Base-by-base conservation (phyloP, 2,329 filamentous ascomycete genomes). In the Hypoxylon sp. region DNA sequence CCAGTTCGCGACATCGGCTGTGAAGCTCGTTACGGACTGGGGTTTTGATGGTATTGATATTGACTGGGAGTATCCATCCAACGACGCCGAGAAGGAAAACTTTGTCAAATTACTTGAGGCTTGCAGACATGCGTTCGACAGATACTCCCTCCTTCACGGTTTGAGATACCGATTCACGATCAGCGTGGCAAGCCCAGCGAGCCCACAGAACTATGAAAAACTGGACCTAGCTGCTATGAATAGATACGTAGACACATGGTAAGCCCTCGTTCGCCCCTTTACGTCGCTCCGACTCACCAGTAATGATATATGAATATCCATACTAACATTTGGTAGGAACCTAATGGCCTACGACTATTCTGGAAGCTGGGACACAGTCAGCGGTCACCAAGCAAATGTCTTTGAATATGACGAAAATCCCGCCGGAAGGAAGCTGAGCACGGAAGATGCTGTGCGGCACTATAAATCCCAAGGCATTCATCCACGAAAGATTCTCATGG, bases 281-380 rank as follows among this genome's bases (percentile, higher is more conserved):
- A 19, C 6, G 19, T 17, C 22, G 3, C 24, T 26, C 17, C 4
- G 6, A 10, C 1, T 1, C 44, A 29, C 9, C 22, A 19, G 11
- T 5, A 14, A 10, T 46, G 17, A 1, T 2, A 13, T 35, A 22
- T 33, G 19, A n/a, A 42, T n/a, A 3, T 22, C 17, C 1, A 62
- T 52, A 11, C 33, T 60, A 26, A 65, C 9, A 46, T 5, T 1
- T 8, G 1, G 9, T n/a, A 78, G 76, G 76, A 80, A 87, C 53
- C 78, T 89, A 31, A 92, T 92, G 90, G 86, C 89, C 0, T 92
- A 92, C 77, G 90, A 92, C 78, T 92, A 90, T 75, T 84, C 91
- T 6, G 92, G 92, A 3, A 85, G 85, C 24, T 94, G 91, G 91
- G 88, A 90, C 68, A 76, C 80, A 0, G 80, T 78, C 0, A 84